phyloP scores from a whole-genome alignment of 2,329 filamentous ascomycete species.

The Fusarium xyrophilum region DNA sequence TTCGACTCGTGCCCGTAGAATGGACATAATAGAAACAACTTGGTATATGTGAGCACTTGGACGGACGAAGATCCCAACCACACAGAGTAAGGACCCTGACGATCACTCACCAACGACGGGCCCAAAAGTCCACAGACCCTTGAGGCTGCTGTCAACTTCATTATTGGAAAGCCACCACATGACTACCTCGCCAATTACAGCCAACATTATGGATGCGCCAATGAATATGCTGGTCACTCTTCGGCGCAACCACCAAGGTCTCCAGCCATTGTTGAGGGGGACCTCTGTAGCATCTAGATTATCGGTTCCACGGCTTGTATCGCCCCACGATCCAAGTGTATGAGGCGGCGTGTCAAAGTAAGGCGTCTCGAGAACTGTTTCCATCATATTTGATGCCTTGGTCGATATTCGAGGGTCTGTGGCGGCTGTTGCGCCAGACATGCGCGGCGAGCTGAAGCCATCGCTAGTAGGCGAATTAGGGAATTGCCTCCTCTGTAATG shows the following conservation, averaged over 20 bases:
- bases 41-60: constrained; percentile 8
- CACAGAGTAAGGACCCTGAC: constrained; percentile 11
- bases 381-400: constrained; percentile 24
- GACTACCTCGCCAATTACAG: constrained; percentile 36
- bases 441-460: constrained; percentile 28
- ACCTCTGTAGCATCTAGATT: constrained; percentile 30
- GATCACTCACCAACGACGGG: constrained; percentile 41
- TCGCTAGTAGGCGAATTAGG: constrained; percentile 24
- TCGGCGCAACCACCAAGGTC: constrained; percentile 37
- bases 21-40: constrained; percentile 39
- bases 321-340: constrained; percentile 18
- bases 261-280: constrained; percentile 37
- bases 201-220: constrained; percentile 28
- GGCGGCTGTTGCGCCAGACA: constrained; percentile 8
- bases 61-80: neutral
- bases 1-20: constrained; percentile 42
- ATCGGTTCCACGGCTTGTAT: constrained; percentile 14
- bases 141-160: constrained; percentile 21
- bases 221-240: constrained; percentile 34
- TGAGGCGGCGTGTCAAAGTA: constrained; percentile 38
- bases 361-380: constrained; percentile 34
- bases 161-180: constrained; percentile 35
- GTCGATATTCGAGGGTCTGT: constrained; percentile 11
- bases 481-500: constrained; percentile 30
- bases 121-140: constrained; percentile 42